Conservation (phyloP, 306 rosid genomes). For the Citrullus colocynthis region DNA sequence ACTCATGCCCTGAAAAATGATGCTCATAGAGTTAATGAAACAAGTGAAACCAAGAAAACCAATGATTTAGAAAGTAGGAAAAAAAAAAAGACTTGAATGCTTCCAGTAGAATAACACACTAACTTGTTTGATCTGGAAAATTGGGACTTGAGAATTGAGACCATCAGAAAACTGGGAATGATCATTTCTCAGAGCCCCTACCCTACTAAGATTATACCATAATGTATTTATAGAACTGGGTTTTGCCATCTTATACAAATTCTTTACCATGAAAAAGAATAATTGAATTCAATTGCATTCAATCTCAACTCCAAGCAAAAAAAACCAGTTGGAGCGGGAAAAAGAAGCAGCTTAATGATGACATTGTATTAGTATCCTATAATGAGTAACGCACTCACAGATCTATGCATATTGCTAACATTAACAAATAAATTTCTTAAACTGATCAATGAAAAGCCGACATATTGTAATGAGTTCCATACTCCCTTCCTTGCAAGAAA, state of each 20-base stretch:
- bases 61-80: neutral
- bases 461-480: neutral
- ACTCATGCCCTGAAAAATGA: slow-evolving; percentile 78
- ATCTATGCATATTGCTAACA: neutral
- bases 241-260: neutral
- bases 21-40: slow-evolving; percentile 4
- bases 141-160: neutral
- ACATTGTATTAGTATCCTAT: neutral
- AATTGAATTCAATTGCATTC: neutral
- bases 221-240: neutral
- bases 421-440: neutral
- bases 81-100: neutral
- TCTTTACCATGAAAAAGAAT: neutral
- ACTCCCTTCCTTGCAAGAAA: neutral
- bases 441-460: neutral
- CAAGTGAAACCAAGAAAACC: neutral
- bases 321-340: neutral
- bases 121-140: neutral
- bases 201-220: neutral
- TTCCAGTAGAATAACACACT: neutral
- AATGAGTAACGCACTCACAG: neutral
- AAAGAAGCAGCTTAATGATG: neutral
- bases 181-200: neutral
- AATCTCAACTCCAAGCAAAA: neutral
- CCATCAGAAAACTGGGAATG: neutral